Evolutionary conservation across 202 grass and related monocot species (phyloP), one percentile per base, ranked within the genome.

Genomic region (Setaria viridis): DNA sequence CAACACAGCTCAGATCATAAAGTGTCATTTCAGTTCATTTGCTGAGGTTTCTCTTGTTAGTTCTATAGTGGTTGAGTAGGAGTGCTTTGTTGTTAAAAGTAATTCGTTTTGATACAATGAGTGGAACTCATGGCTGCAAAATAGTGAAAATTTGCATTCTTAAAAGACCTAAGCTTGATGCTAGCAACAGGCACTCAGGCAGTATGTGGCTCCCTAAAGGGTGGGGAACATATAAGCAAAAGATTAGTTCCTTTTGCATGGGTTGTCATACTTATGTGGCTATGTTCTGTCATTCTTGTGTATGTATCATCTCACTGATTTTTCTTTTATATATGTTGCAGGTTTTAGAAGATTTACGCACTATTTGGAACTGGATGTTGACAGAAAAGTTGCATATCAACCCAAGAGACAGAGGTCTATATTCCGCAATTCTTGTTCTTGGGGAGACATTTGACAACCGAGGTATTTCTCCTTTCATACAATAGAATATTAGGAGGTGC

Each of bases 401-500:
- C 67, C 75, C 72, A 82, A 88, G 69, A 84, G 93, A 99, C 21
- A 87, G 96, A 91, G 67, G 76, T 80, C 59, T 90, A 14, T 99
- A 95, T 84, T 94, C 91, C 90, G 91, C 72, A 70, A 84, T 99
- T 80, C 86, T 99, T 92, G 93, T 99, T 88, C 81, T 99, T 43
- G 93, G 89, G 34, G 96, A 99, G 85, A 88, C 93, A 82, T 99
- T 99, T 92, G 96, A 95, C 83, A 99, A 85, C 72, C 84, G 96
- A 84, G 96, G 96, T 99, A 94, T 48, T 86, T 82, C 50, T 78
- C 70, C 68, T 81, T 88, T 80, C 76, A 70, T 78, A 50, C 76
- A 58, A 66, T 66, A 60, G 13, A 77, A 67, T 65, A 53, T 62
- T 83, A 63, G 30, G 62, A 10, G 55, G 39, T 41, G 39, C 80